Evolutionary conservation across 495 filamentous ascomycete genomes (phyloP), one percentile per base, ranked within the genome.

Genomic region (Tetracladium setigerum): DNA sequence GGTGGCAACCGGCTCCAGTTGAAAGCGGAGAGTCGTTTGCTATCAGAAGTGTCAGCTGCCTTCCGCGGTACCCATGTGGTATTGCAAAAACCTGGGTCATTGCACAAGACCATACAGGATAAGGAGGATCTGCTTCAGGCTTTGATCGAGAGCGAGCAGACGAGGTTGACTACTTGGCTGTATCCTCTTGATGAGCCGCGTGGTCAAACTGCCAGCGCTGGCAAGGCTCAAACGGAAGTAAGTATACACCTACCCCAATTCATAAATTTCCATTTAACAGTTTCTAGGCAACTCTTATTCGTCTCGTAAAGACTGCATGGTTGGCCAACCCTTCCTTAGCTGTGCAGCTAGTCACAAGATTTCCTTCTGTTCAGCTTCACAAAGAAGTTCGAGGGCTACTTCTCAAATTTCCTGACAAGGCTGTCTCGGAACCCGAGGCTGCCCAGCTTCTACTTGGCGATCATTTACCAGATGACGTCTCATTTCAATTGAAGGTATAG

Each of bases 1-100:
- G 94, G 94, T 35, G 89, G 91, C 48, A 96, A 96, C 60, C 74
- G 86, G 38, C 69, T 96, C 7, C 92, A 97, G 59, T 73, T 97
- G 24, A 97, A 92, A 64, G 88, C 94, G 0, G 94, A 99, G 63
- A 79, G 86, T 30, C 83, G 81, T 52, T 64, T 97, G 30, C 76
- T 99, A 7, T 71, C 72, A 9, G 91, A 97, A 64, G 81, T 96
- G 32, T 67, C 78, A 22, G 64, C 67, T 38, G 75, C 79, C 22
- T 61, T 99, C 47, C 73, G 63, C 43, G 66, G 53, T 40, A 70
- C 83, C 17, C 62, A 73, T 2, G 56, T 66, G 34, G 78, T 87
- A 33, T 85, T 75, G 18, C 62, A 69, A 4, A 71, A 78, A 18
- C 49, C 71, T 5, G 59, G 64, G 8, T 76, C 75, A 14, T 67